Evolutionary conservation across 2,329 filamentous ascomycete genomes (phyloP), one percentile per base, ranked within the genome.

Genomic region (Verticillium nonalfalfae): DNA sequence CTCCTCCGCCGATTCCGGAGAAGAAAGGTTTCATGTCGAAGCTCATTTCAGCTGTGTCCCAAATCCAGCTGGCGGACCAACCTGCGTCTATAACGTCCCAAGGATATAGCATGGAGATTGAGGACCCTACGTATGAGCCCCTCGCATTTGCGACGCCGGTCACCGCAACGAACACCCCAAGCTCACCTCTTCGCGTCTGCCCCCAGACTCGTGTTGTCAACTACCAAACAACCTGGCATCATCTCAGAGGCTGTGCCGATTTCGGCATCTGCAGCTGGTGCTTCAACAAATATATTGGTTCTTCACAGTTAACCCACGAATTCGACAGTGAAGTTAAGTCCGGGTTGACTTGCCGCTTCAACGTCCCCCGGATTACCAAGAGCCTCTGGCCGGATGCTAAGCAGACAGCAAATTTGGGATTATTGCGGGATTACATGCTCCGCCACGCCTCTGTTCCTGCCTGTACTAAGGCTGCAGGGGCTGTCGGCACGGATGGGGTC

Each of bases 261-360:
- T 77, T 72, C 31, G 61, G 72, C 3, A 68, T 79, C 38, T 81
- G 78, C 63, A 76, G 76, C 1, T 67, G 71, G 26, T 81, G 79
- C 63, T 74, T 78, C 38, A 69, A 71, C 6, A 74, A 76, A 35
- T 60, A 76, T 61, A 72, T 81, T 13, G 62, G 69, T 26, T 26
- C 59, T 0, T 76, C 74, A 0, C 55, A 50, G 0, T 69, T 79
- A 3, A 67, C 68, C 0, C 18, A 58, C 0, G 59, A 69, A 0
- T 79, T 81, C 39, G 60, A 65, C 34, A 63, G 66, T 4, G 61
- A 69, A 0, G 38, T 60, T 4, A 60, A 64, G 63, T 56, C 69
- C 60, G 36, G 67, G 60, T 59, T 72, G 59, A 35, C 69, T 54
- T 67, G 72, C 66, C 57, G 68, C 40, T 66, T 78, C 69, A 55